phyloP scores from a whole-genome alignment of 1,284 basidiomycete genomes.

The Trametes sp. region DNA sequence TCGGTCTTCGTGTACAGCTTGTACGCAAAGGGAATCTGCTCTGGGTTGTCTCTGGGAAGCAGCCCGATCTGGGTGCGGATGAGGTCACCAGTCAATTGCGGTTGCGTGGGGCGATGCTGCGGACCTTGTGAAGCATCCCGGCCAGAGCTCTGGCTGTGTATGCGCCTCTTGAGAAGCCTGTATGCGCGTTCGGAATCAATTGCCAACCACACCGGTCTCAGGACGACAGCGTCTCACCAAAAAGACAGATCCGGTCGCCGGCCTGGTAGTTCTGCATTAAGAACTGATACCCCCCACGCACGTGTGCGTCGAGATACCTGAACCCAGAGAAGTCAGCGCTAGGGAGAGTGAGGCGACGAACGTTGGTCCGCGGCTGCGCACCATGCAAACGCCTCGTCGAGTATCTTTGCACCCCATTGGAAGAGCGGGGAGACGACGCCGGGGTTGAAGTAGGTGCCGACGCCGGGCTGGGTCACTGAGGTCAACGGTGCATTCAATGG shows the following conservation, averaged over 20 bases:
- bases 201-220: not conserved
- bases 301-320: slow-evolving; percentile 57
- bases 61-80: slow-evolving; percentile 51
- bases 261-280: slow-evolving; percentile 66
- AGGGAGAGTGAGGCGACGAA: not conserved
- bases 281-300: slow-evolving; percentile 68
- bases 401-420: slow-evolving; percentile 49
- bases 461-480: slow-evolving; percentile 40
- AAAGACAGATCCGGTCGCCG: slow-evolving; percentile 61
- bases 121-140: slow-evolving; percentile 49
- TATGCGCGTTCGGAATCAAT: not conserved
- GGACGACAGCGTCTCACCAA: slow-evolving; percentile 46
- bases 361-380: slow-evolving; percentile 30
- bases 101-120: not conserved
- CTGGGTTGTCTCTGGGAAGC: slow-evolving; percentile 56
- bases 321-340: not conserved
- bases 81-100: not conserved
- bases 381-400: slow-evolving; percentile 59
- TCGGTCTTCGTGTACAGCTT: slow-evolving; percentile 59
- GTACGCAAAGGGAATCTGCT: slow-evolving; percentile 66
- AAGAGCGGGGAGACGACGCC: slow-evolving; percentile 45
- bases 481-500: slow-evolving; percentile 2
- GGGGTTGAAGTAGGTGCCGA: slow-evolving; percentile 60
- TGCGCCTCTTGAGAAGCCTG: slow-evolving; percentile 52
- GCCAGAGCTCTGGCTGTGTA: slow-evolving; percentile 59